A percentile compares a stretch with the other conserved stretches of the same genome.
Evolutionary conservation across 192 early-diverging fungal genomes (phyloP).

Genomic region (Coemansia sp.): DNA sequence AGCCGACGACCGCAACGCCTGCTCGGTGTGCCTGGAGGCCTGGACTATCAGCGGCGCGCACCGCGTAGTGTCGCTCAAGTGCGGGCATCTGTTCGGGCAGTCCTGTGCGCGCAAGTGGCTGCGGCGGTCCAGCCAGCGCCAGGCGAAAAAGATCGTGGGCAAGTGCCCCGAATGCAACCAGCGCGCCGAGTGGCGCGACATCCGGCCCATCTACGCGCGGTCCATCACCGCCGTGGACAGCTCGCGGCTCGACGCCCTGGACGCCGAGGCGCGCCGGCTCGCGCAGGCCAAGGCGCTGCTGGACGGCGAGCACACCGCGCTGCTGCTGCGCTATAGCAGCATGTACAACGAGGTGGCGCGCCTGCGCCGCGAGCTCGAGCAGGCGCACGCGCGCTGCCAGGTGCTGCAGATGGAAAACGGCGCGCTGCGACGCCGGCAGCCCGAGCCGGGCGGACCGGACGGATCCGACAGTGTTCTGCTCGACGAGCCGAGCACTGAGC

Average conservation of each 20-base stretch:
- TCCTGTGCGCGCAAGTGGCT: slow-evolving; percentile 37
- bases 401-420: slow-evolving; percentile 21
- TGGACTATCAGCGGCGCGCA: slow-evolving; percentile 34
- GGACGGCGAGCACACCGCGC: slow-evolving; percentile 5
- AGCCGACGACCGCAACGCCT: slow-evolving; percentile 25
- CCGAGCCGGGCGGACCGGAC: not conserved
- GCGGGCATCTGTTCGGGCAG: slow-evolving; percentile 43
- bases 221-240: slow-evolving; percentile 19
- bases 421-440: not conserved
- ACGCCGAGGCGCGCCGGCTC: slow-evolving; percentile 3
- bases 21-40: slow-evolving; percentile 30
- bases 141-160: slow-evolving; percentile 2
- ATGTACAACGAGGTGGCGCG: slow-evolving; percentile 21
- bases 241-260: not conserved
- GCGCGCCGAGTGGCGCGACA: slow-evolving; percentile 15
- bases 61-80: slow-evolving; percentile 28
- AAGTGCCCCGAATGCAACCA: slow-evolving; percentile 43
- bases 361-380: slow-evolving; percentile 10
- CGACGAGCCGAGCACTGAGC: not conserved
- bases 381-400: not conserved
- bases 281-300: not conserved
- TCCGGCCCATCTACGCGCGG: slow-evolving; percentile 32
- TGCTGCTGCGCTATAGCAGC: not conserved
- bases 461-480: not conserved
- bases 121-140: not conserved